phyloP scores from a whole-genome alignment of 805 yeast genomes.

The Kurtzmaniella cleridarum region DNA sequence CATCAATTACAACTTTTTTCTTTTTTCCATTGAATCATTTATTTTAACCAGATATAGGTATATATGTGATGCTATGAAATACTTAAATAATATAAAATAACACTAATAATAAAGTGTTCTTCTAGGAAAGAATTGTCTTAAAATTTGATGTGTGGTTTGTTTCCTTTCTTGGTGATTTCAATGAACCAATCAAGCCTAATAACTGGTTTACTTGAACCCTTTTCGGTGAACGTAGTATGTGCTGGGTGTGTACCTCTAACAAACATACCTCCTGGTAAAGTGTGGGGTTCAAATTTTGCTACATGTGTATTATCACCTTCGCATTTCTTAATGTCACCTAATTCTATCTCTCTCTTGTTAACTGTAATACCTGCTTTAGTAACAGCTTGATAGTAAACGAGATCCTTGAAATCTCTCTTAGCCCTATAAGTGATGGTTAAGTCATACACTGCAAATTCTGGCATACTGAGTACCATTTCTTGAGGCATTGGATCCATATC shows the following conservation, averaged over 20 bases:
- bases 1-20: too few relatives aligned
- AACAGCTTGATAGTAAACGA: constrained; percentile 23
- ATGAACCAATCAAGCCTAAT: constrained; percentile 14
- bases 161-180: constrained; percentile 15
- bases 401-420: constrained; percentile 14
- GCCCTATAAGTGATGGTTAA: constrained; percentile 20
- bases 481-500: constrained; percentile 24
- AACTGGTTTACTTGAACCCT: constrained; percentile 9
- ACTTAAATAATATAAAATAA: too few relatives aligned
- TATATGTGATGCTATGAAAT: too few relatives aligned
- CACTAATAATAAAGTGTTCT: too few relatives aligned
- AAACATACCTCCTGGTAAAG: constrained; percentile 24
- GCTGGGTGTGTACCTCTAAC: constrained; percentile 24
- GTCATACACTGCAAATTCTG: constrained; percentile 20
- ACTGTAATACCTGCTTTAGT: constrained; percentile 22
- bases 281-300: constrained; percentile 20
- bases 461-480: constrained; percentile 17
- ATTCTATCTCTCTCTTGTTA: constrained; percentile 13
- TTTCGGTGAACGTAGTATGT: constrained; percentile 14
- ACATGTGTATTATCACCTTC: constrained; percentile 13
- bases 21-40: too few relatives aligned
- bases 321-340: constrained; percentile 14
- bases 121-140: too few relatives aligned
- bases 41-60: too few relatives aligned
- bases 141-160: constrained; percentile 1